Evolutionary conservation across 2,329 filamentous ascomycete species (phyloP).

Genomic region (Cladosporium sp.): DNA sequence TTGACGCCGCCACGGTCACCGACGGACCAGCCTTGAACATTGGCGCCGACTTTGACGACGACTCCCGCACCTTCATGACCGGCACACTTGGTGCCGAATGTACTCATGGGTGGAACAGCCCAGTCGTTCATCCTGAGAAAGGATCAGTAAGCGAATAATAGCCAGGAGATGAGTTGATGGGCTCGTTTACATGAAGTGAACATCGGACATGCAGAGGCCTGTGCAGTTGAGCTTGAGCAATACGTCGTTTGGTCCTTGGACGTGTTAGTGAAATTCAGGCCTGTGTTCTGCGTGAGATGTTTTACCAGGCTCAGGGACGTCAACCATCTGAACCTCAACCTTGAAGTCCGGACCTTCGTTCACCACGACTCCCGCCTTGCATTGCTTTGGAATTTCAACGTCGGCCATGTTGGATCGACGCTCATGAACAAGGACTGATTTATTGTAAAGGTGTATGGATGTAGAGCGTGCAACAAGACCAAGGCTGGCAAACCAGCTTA

Average conservation of each 20-base stretch:
- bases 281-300: not conserved
- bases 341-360: conserved; percentile 46
- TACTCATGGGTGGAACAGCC: conserved; percentile 42
- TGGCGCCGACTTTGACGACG: conserved; percentile 49
- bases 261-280: not conserved
- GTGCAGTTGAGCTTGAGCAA: conserved; percentile 53
- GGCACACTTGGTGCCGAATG: conserved; percentile 28
- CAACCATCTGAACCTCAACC: conserved; percentile 43
- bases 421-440: too few species aligned
- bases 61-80: conserved; percentile 49
- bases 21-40: conserved; percentile 48
- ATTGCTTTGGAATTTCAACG: conserved; percentile 40
- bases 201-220: conserved; percentile 52
- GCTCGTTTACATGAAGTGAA: conserved; percentile 38
- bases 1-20: conserved; percentile 51
- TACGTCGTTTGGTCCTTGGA: conserved; percentile 47
- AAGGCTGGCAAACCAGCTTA: too few species aligned
- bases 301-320: conserved; percentile 44
- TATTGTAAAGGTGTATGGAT: too few species aligned
- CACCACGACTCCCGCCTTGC: conserved; percentile 46
- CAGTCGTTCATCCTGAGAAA: conserved; percentile 49
- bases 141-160: conserved; percentile 24
- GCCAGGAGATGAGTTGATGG: conserved; percentile 32
- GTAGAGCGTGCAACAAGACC: too few species aligned
- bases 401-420: conserved; percentile 15